phyloP scores from a whole-genome alignment of 2,329 filamentous ascomycete genomes.

The Sclerotinia borealis region DNA sequence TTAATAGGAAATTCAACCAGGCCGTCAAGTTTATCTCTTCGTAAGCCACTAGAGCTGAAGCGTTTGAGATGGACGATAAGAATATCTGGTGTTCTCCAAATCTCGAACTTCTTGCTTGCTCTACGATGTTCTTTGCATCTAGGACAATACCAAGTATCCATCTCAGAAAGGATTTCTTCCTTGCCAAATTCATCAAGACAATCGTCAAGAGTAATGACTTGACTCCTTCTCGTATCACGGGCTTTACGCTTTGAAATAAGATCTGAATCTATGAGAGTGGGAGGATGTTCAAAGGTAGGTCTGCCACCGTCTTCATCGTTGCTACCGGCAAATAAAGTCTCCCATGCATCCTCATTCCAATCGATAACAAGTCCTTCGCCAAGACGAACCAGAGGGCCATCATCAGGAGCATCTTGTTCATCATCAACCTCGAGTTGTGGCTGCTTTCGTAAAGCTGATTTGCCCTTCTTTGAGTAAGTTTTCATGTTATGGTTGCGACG shows the following conservation, averaged over 20 bases:
- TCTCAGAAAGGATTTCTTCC: constrained; percentile 86
- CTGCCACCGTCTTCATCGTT: constrained; percentile 40
- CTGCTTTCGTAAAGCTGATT: constrained; percentile 22
- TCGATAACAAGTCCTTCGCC: constrained; percentile 84
- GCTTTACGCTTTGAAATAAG: constrained; percentile 57
- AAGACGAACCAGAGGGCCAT: constrained; percentile 65
- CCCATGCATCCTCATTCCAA: constrained; percentile 67
- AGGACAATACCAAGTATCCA: constrained; percentile 97
- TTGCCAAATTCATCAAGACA: constrained; percentile 94
- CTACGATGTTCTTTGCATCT: constrained; percentile 89
- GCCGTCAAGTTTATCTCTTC: constrained; percentile 87
- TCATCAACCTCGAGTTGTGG: constrained; percentile 12
- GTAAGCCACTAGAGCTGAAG: constrained; percentile 77
- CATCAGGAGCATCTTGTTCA: constrained; percentile 34
- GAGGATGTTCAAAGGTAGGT: constrained; percentile 47
- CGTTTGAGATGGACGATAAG: constrained; percentile 92
- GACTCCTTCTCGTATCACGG: constrained; percentile 60
- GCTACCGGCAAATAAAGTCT: constrained; percentile 58
- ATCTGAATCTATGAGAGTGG: constrained; percentile 51
- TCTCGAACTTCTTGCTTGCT: constrained; percentile 91
- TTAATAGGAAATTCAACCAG: constrained; percentile 88
- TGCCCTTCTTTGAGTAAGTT: constrained; percentile 37
- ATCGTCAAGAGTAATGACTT: constrained; percentile 78
- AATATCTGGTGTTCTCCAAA: constrained; percentile 96
- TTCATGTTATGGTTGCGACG: constrained; percentile 28